Base-by-base conservation (phyloP, 371 early-diverging fungal species). In the Apophysomyces sp. region DNA sequence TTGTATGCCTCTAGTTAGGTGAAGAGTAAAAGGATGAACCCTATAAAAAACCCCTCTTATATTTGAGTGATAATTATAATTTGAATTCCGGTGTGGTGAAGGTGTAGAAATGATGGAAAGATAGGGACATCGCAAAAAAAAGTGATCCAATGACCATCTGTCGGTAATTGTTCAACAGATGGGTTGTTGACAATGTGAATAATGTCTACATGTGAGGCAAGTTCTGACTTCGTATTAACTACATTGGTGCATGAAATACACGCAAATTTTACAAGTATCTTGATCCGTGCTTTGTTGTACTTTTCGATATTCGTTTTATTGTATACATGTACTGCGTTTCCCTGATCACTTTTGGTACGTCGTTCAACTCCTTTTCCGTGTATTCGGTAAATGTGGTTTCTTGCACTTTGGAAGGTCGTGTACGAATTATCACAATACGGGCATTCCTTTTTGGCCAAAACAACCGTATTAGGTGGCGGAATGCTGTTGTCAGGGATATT, bases 391-490 rank as follows among this genome's bases (percentile, higher is more conserved):
- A 58, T 58, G 30, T 58, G 29, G 26, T 24, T 29, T 58, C 58
- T 24, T 58, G 49, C 49, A 24, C n/a, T 58, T 29, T 58, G 26
- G 11, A 58, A 44, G 21, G 29, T 24, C 29, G 49, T 58, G 31
- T 58, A 58, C 4, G 44, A 4, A 29, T 58, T 31, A 58, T 58
- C 58, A 58, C 44, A 58, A 41, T 29, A 58, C 21, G 58, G 44
- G 39, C 27, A 57, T 58, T 58, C 58, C 49, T 40, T 58, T 29
- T 58, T 58, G 58, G 49, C 26, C 58, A 58, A 58, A 58, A 28
- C 44, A 44, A 58, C 29, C 16, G 41, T 58, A 37, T 34, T 34
- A 56, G 36, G 32, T 56, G 37, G 26, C 27, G n/a, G 41, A 58
- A 13, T 55, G 34, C 36, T 55, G 36, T 55, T 55, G 24, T n/a